These are phyloP conservation scores for Camellia granthamiana DNA, from an alignment of 148 eudicot species.

Conservation along the genomic window DNA sequence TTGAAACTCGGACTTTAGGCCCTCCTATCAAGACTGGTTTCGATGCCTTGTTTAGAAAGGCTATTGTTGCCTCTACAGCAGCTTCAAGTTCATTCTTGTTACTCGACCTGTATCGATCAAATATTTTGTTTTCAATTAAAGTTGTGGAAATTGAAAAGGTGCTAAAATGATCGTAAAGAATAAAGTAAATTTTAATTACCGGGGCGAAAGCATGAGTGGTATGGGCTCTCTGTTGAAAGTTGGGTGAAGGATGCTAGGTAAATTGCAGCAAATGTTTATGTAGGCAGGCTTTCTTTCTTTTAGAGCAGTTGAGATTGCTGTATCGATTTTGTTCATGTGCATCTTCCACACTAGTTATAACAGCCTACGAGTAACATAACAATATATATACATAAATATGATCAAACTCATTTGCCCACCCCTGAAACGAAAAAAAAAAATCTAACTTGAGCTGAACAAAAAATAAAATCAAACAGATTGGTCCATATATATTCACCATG, in stretches of 20 bases:
- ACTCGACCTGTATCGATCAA: neutral
- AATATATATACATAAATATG: neutral
- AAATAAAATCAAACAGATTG: neutral
- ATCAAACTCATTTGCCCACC: neutral
- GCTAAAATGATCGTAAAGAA: neutral
- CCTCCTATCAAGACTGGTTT: constrained; percentile 20
- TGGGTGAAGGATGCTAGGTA: constrained; percentile 19
- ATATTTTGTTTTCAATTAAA: neutral
- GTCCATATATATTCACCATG: neutral
- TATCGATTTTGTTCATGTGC: constrained; percentile 19
- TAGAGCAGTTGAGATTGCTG: constrained; percentile 15
- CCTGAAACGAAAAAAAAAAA: neutral
- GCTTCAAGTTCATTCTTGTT: constrained; percentile 12
- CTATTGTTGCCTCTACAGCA: constrained; percentile 20
- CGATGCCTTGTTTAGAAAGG: constrained; percentile 15
- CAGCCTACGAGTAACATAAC: neutral
- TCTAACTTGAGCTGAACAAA: neutral
- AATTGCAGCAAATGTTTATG: constrained; percentile 18
- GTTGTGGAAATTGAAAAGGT: neutral
- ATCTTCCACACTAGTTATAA: constrained; percentile 13
- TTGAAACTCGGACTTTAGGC: constrained; percentile 14
- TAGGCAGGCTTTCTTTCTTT: constrained; percentile 21
- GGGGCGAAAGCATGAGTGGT: constrained; percentile 10
- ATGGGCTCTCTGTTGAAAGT: constrained; percentile 20
- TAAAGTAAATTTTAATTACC: neutral